These are phyloP conservation scores for Naganishia cerealis DNA, from an alignment of 1,284 basidiomycete genomes.

Conservation along the genomic window DNA sequence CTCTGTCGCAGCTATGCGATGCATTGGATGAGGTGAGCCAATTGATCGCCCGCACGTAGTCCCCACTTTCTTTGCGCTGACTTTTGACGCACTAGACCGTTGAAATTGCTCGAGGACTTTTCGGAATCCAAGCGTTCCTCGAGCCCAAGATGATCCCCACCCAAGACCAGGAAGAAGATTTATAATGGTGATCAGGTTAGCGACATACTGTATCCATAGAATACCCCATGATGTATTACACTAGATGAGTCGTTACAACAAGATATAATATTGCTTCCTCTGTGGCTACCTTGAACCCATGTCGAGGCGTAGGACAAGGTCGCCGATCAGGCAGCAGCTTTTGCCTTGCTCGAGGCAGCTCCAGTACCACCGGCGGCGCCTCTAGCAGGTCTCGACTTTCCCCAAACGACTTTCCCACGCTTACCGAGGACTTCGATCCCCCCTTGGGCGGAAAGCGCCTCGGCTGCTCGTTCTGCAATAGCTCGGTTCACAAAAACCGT, in stretches of 20 bases:
- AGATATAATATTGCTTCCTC: conserved; percentile 6
- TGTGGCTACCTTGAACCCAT: not conserved
- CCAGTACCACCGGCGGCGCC: conserved; percentile 1
- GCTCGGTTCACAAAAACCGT: conserved; percentile 83
- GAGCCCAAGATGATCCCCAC: conserved; percentile 17
- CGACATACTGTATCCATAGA: conserved; percentile 28
- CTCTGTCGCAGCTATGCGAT: conserved; percentile 49
- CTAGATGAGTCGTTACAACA: conserved; percentile 26
- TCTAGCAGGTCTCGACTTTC: conserved; percentile 61
- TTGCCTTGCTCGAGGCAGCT: conserved; percentile 13
- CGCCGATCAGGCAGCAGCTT: conserved; percentile 10
- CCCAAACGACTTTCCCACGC: conserved; percentile 80
- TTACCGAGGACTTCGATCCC: conserved; percentile 82
- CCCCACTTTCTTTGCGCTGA: not conserved
- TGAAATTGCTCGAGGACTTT: conserved; percentile 48
- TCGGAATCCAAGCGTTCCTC: conserved; percentile 49
- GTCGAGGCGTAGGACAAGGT: not conserved
- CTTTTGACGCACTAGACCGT: conserved; percentile 39
- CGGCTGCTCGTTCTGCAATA: conserved; percentile 80
- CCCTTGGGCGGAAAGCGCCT: conserved; percentile 69
- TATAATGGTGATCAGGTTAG: conserved; percentile 7
- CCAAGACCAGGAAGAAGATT: conserved; percentile 25
- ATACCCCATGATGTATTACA: conserved; percentile 16
- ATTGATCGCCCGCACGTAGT: not conserved
- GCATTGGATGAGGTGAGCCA: conserved; percentile 49